A percentile compares a stretch with the other conserved stretches of the same genome.
Evolutionary conservation across 2,329 filamentous ascomycete species (phyloP).

Genomic region (Teratosphaeria epicoccoides): DNA sequence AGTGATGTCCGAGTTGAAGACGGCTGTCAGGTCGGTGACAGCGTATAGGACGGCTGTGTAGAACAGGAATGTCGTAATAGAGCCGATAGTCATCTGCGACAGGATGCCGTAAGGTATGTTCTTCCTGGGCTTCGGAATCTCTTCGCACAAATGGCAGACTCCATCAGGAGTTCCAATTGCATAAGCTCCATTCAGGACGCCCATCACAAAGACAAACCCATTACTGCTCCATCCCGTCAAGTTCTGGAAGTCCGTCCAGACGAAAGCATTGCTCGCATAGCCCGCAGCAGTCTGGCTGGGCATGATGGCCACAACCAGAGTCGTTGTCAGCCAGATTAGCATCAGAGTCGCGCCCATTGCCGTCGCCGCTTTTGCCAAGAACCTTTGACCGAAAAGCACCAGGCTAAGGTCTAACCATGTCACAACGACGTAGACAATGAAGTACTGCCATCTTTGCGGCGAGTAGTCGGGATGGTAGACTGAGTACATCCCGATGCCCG

Average conservation of each 20-base stretch:
- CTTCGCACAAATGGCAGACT: conserved; percentile 54
- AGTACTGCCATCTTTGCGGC: conserved; percentile 42
- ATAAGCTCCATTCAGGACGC: conserved; percentile 56
- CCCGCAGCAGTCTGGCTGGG: conserved; percentile 34
- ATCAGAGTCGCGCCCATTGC: conserved; percentile 43
- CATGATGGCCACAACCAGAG: conserved; percentile 48
- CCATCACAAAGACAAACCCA: conserved; percentile 51
- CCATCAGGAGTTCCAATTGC: conserved; percentile 54
- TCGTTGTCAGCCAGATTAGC: conserved; percentile 44
- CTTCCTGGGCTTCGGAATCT: conserved; percentile 43
- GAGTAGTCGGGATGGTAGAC: conserved; percentile 38
- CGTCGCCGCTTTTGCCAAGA: conserved; percentile 41
- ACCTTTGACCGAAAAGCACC: conserved; percentile 46
- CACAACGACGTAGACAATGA: conserved; percentile 38
- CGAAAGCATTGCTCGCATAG: conserved; percentile 29
- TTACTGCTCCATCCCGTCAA: conserved; percentile 35
- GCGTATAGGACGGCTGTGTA: conserved; percentile 40
- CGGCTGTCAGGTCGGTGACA: conserved; percentile 47
- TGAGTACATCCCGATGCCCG: conserved; percentile 39
- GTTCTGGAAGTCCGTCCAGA: conserved; percentile 35
- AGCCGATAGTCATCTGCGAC: conserved; percentile 41
- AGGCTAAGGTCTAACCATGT: conserved; percentile 37
- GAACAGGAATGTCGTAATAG: conserved; percentile 41
- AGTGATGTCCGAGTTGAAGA: conserved; percentile 34
- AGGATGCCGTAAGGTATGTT: conserved; percentile 47